Base-by-base conservation (phyloP, 2,329 filamentous ascomycete genomes). In the Xylaria sp. region DNA sequence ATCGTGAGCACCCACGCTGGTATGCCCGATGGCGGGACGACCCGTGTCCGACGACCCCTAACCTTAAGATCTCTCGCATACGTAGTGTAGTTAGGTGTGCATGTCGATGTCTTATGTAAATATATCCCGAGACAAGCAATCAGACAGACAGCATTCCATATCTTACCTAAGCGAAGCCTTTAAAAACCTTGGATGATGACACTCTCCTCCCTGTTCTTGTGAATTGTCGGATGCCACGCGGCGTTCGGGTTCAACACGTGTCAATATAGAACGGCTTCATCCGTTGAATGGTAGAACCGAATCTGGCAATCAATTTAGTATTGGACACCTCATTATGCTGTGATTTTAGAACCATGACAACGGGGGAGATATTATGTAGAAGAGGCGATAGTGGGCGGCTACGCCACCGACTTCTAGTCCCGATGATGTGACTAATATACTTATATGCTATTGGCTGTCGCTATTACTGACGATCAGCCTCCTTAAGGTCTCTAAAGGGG, bases 141-240 rank as follows among this genome's bases (percentile, higher is more conserved):
- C 18, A 54, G 25, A 31, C 28, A n/a, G 25, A 33, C 13, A 54
- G 15, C 15, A 48, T 39, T 23, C n/a, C 13, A 43, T 31, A 18
- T 43, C 62, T 58, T 58, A 13, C 36, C 12, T 68, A 54, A 49
- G 46, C 54, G 59, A 63, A 49, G 46, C 20, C 28, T 28, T 31
- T 49, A 23, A 1, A 36, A 46, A 33, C 13, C 54, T 54, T 20
- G 33, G 36, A 28, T 23, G 7, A 58, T 36, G 23, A 13, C 20
- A 7, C 23, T 12, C 36, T 25, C 39, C 41, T 39, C 39, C 41
- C 25, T n/a, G 18, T 51, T 20, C 15, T 39, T 51, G 0, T 54
- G 46, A 18, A 23, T 59, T 10, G n/a, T 56, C 36, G 23, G 25
- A 33, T 41, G 12, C 36, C 51, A 59, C 8, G n/a, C 8, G 12